Percentiles rank a stretch among this genome's conserved stretches.
These are phyloP conservation scores for Neckera pumila DNA, from an alignment of 225 moss, liverwort and hornwort genomes.

Conservation along the genomic window DNA sequence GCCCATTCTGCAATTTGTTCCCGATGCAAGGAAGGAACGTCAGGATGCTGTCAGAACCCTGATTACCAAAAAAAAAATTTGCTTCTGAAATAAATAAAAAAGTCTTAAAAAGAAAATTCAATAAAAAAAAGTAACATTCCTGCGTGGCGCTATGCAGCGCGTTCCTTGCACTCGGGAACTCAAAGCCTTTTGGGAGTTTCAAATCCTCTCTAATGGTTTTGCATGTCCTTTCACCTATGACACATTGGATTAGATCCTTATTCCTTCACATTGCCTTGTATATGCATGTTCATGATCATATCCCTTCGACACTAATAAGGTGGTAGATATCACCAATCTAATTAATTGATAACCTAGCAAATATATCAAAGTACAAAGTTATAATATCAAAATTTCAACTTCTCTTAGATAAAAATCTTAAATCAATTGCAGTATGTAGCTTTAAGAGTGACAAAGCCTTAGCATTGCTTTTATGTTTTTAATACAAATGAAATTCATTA, in stretches of 20 bases:
- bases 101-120: no score
- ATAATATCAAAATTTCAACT: neutral
- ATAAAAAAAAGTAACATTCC: no score
- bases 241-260: neutral
- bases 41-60: no score
- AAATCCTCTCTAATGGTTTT: no score
- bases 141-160: no score
- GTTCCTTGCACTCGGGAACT: no score
- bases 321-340: neutral
- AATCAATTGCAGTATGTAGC: neutral
- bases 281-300: fast-evolving
- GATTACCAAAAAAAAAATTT: no score
- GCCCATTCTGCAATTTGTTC: no score
- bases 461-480: neutral
- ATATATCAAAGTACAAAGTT: neutral
- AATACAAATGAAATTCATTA: neutral
- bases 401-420: neutral
- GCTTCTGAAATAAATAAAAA: no score
- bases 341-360: neutral
- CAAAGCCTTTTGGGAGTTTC: no score
- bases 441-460: neutral
- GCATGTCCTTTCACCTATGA: neutral
- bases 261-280: neutral
- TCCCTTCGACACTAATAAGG: neutral
- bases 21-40: no score